Percentiles rank a stretch among this genome's conserved stretches.
Conservation (phyloP, 2,329 filamentous ascomycete genomes). For the Aspergillus candidus region DNA sequence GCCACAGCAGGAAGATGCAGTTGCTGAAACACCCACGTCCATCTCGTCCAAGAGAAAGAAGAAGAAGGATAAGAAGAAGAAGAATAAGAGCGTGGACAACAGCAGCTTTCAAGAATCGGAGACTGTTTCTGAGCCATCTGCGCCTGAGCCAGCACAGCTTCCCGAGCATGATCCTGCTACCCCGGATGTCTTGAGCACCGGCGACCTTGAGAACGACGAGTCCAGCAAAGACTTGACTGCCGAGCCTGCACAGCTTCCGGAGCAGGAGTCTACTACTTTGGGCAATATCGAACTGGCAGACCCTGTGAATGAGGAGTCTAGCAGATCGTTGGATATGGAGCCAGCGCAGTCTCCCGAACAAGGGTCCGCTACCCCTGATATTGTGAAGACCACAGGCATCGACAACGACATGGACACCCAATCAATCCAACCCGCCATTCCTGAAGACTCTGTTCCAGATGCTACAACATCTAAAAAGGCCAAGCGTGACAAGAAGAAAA, state of each 20-base stretch:
- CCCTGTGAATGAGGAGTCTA: too few relatives aligned
- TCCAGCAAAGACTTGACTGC: background rate
- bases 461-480: conserved; percentile 15
- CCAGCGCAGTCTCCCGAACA: too few relatives aligned
- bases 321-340: background rate
- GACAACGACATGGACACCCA: conserved; percentile 1
- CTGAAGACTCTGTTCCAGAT: conserved; percentile 9
- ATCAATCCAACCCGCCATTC: conserved; percentile 1
- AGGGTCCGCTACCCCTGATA: too few relatives aligned
- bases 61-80: conserved; percentile 36
- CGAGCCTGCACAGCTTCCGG: background rate
- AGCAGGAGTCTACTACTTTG: too few relatives aligned
- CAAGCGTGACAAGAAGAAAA: conserved; percentile 25
- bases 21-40: conserved; percentile 11
- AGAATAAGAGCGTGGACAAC: conserved; percentile 14
- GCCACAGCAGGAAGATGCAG: conserved; percentile 7
- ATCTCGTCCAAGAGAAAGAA: conserved; percentile 24
- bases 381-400: background rate
- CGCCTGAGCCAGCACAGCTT: too few relatives aligned
- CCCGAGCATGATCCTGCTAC: conserved; percentile 8
- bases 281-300: too few relatives aligned
- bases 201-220: background rate
- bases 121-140: too few relatives aligned
- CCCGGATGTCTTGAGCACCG: background rate
- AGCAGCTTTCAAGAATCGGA: too few relatives aligned